Evolutionary conservation across 768 basidiomycete species (phyloP).

Genomic region (Rhizopogon salebrosus): DNA sequence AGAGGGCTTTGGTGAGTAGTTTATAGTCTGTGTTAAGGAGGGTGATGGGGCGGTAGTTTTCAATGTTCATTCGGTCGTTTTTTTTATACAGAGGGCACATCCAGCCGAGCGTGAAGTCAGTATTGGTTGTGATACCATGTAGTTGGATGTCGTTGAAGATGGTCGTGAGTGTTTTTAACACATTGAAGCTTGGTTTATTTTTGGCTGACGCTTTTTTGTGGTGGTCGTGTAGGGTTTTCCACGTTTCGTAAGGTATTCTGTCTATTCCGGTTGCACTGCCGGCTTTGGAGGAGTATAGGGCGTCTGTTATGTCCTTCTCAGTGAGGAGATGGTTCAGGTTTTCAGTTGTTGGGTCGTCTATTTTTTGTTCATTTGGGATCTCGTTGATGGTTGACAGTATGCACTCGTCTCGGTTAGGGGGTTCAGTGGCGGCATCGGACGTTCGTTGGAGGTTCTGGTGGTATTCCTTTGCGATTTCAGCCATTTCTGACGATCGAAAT

Average conservation of each 20-base stretch:
- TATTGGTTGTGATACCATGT: slow-evolving; percentile 9
- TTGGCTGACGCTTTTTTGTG: background rate
- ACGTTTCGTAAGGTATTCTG: slow-evolving; percentile 24
- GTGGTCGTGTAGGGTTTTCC: slow-evolving; percentile 7
- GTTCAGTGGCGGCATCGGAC: background rate
- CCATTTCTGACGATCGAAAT: slow-evolving; percentile 23
- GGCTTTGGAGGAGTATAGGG: slow-evolving; percentile 8
- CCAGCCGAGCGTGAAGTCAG: slow-evolving; percentile 25
- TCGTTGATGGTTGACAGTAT: background rate
- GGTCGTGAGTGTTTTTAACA: background rate
- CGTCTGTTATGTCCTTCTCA: slow-evolving; percentile 11
- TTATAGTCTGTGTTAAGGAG: slow-evolving; percentile 32
- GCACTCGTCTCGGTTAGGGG: background rate
- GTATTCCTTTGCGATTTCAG: slow-evolving; percentile 15
- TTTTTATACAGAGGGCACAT: slow-evolving; percentile 40
- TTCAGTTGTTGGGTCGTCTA: too few relatives aligned
- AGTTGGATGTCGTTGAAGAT: slow-evolving; percentile 23
- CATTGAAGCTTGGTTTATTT: slow-evolving; percentile 1
- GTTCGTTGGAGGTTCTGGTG: background rate
- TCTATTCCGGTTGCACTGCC: slow-evolving; percentile 20
- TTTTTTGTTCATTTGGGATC: slow-evolving; percentile 9
- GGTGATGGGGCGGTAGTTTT: slow-evolving; percentile 34
- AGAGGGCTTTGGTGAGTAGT: slow-evolving; percentile 20
- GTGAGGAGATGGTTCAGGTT: background rate
- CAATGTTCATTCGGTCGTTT: slow-evolving; percentile 23